Evolutionary conservation across 2,329 filamentous ascomycete genomes (phyloP), one percentile per base, ranked within the genome.

Genomic region (Botrytis fragariae): DNA sequence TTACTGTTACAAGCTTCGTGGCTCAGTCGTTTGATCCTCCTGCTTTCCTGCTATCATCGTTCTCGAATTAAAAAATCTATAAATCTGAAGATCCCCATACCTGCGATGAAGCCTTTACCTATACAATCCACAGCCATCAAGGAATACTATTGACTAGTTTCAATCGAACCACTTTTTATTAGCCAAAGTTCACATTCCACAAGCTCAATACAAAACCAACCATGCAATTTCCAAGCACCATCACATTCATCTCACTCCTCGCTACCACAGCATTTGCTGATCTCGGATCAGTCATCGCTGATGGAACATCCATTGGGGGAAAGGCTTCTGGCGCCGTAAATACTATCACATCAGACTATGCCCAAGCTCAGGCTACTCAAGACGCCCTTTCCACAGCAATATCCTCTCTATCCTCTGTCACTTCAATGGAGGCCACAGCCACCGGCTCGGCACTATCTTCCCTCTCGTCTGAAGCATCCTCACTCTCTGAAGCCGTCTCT

Each of bases 151-250:
- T 48, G 3, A 18, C 14, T n/a, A 42, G n/a, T 25, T 42, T 4
- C 37, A n/a, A 29, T 62, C 16, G 6, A 62, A n/a, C 25, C 20
- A 22, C 44, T 39, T 39, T 42, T 16, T 20, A 25, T 65, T 35
- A 16, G 12, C 67, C 44, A 48, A 44, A 69, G 20, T 51, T 37
- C 14, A 37, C 29, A 48, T 37, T 22, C 12, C 4, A 18, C n/a
- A n/a, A 39, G 39, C 22, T 22, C 2, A n/a, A 48, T 5, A 45
- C 12, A 44, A n/a, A 37, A 35, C 4, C n/a, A 37, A 54, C 25
- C 48, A 71, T 71, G 59, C 69, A 39, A n/a, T 63, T 71, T 9
- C 1, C 69, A 71, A 71, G 14, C 29, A 42, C 59, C 7, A 59
- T 63, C 32, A 39, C 69, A 20, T 42, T 63, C 25, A 25, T 71